Base-by-base conservation (phyloP, 2,329 filamentous ascomycete genomes). In the Fusarium globosum region DNA sequence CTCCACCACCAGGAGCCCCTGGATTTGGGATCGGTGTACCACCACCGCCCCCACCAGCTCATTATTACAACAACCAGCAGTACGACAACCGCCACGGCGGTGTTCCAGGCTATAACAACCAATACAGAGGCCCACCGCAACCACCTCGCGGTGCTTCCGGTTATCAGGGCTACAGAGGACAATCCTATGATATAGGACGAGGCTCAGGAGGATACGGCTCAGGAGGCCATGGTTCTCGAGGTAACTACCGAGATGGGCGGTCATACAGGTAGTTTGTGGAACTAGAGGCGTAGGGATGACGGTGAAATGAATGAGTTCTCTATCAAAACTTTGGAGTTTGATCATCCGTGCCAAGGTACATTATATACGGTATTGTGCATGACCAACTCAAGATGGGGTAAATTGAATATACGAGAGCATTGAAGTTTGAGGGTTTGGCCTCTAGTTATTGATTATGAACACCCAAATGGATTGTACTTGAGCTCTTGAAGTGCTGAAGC, bases 1-100 rank as follows among this genome's bases (percentile, higher is more conserved):
- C 81, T 33, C 81, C 81, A 26, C 80, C 80, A 11, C 81, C 81
- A 46, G 80, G 81, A 14, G 78, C 73, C 7, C 75, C 79, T 20
- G 80, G 80, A 9, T 81, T 81, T 39, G 80, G 80, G 7, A 76
- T 80, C n/a, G 80, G 80, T n/a, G 74, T 79, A 16, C 80, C 80
- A 28, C 80, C 80, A 23, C 80, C 80, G 10, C 80, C 80, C 48
- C 80, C 80, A 35, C 65, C 77, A 46, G 43, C 66, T 21, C 65
- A 76, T 36, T 72, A 77, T 56, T 74, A 79, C 60, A 76, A 74
- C 36, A 62, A 64, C n/a, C 71, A 66, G 39, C 52, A 61, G 15
- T 69, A 71, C 18, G 68, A 73, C 23, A 68, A 67, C 36, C 63
- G 64, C 18, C 60, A 69, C 20, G 66, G 71, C 14, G 74, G 72